Percentiles rank a stretch among this genome's conserved stretches.
Conservation (phyloP, 1,139 yeast species). For the Sugiyamaella castrensis region DNA sequence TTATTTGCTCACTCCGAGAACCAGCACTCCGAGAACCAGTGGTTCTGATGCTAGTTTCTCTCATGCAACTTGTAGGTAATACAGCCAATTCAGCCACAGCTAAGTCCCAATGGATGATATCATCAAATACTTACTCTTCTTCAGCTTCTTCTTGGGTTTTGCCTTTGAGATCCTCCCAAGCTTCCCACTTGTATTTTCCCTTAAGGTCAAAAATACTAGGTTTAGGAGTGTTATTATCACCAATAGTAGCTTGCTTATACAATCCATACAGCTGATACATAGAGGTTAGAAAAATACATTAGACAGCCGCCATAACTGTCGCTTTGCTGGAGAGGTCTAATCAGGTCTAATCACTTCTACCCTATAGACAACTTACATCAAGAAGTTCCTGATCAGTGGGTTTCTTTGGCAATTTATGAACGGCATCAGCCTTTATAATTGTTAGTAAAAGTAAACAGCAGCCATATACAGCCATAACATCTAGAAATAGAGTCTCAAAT, state of each 20-base stretch:
- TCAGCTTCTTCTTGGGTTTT: constrained; percentile 89
- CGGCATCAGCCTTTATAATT: constrained; percentile 64
- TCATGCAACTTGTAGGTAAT: no score
- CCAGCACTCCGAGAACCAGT: no score
- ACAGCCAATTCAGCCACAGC: no score
- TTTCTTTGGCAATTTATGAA: constrained; percentile 67
- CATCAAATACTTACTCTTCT: constrained; percentile 41
- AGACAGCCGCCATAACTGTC: no score
- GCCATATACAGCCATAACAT: no score
- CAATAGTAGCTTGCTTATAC: constrained; percentile 95
- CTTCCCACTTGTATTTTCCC: constrained; percentile 97
- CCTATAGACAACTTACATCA: constrained; percentile 37
- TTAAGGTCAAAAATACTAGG: constrained; percentile 85
- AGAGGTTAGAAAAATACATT: constrained; percentile 34
- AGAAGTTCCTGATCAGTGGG: constrained; percentile 87
- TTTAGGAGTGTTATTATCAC: constrained; percentile 82
- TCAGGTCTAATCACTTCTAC: no score
- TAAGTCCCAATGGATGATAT: no score
- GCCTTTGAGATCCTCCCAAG: constrained; percentile 91
- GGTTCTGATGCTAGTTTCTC: no score
- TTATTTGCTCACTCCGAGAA: no score
- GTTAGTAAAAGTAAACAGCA: background rate
- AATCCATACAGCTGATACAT: constrained; percentile 65
- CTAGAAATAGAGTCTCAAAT: no score
- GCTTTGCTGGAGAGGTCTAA: no score